Base-by-base conservation (phyloP, 305 asterid genomes). In the Rubia occidens region DNA sequence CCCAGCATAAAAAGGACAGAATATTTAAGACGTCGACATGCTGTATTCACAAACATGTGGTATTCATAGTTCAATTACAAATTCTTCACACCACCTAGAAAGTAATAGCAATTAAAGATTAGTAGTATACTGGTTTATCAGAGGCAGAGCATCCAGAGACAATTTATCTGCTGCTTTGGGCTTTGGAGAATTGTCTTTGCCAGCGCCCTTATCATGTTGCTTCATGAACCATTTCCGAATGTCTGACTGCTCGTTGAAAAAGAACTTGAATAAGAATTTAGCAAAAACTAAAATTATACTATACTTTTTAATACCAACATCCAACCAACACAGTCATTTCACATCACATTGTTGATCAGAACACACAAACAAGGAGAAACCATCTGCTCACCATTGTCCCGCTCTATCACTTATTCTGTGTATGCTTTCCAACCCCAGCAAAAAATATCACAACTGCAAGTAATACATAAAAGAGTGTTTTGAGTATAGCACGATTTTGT, bases 151-250 rank as follows among this genome's bases (percentile, higher is more conserved):
- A 72, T 45, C 67, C 6, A 58, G 47, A 43, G 78, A 72, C 20
- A 83, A 79, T 70, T 82, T 84, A 29, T 74, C 83, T 8, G 65
- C 35, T 26, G 66, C 11, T 65, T 69, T 62, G 39, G 76, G 78
- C 77, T 83, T 87, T 10, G 85, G 66, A 43, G 84, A 35, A 78
- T 66, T 78, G 67, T 82, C 86, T 78, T 83, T 85, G 68, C 89
- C 95, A 65, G 77, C 11, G 37, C 84, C 83, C 74, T 87, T 85
- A 4, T 82, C 89, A 47, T 84, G 96, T 74, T 78, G 83, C 85
- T 87, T 94, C 82, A 83, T 80, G 80, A 93, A 94, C 98, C 98
- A 94, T 64, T 88, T 94, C 74, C 98, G 87, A 68, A 90, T 94
- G 82, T 94, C 98, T 51, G 98, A 83, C 95, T 93, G 90, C 69